phyloP scores from a whole-genome alignment of 2,329 filamentous ascomycete species.

The Pseudofabraea citricarpa region DNA sequence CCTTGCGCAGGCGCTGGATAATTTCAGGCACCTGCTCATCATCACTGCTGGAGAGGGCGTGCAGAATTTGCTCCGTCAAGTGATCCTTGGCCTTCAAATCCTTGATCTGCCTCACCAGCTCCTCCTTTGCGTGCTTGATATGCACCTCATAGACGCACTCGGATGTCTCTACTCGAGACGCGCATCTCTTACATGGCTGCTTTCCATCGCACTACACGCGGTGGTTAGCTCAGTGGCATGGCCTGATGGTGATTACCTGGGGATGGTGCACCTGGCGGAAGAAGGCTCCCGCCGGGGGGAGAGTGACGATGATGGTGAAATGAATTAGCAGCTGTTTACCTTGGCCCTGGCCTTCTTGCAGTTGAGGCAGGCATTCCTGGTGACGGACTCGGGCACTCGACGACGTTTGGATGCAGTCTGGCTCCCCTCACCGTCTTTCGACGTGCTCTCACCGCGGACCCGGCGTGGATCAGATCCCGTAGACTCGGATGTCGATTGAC shows the following conservation, averaged over 20 bases:
- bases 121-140: constrained; percentile 30
- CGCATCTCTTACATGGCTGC: constrained; percentile 27
- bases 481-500: constrained; percentile 20
- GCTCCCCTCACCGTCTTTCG: constrained; percentile 12
- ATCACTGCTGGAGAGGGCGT: constrained; percentile 23
- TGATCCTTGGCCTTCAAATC: constrained; percentile 23
- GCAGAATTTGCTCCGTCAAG: constrained; percentile 24
- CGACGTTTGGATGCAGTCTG: constrained; percentile 21
- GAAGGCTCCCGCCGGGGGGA: too few species aligned
- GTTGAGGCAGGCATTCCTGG: constrained; percentile 29
- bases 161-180: constrained; percentile 16
- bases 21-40: constrained; percentile 26
- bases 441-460: constrained; percentile 11
- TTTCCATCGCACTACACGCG: constrained; percentile 30
- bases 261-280: background rate
- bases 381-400: constrained; percentile 27
- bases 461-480: constrained; percentile 20
- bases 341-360: constrained; percentile 32
- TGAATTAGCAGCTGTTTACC: too few species aligned
- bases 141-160: constrained; percentile 29
- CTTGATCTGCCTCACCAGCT: constrained; percentile 28
- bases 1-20: constrained; percentile 22
- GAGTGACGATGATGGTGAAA: too few species aligned
- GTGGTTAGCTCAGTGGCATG: too few species aligned
- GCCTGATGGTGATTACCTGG: background rate